Evolutionary conservation across 768 basidiomycete genomes (phyloP).

Genomic region (Kwoniella shandongensis): DNA sequence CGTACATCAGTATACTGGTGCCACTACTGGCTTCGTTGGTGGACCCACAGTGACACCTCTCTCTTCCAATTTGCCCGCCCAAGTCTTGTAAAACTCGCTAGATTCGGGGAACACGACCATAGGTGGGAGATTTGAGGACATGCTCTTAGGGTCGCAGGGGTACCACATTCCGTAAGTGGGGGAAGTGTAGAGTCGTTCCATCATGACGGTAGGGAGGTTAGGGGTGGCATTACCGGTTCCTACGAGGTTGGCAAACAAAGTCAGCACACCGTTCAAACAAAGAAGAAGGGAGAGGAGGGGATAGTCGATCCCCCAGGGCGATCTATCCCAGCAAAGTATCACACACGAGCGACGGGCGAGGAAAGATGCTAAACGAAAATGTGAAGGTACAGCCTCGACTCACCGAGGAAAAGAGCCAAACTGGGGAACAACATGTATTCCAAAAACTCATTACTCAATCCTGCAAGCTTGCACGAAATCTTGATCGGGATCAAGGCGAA

Average conservation of each 20-base stretch:
- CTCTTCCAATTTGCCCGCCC: slow-evolving; percentile 51
- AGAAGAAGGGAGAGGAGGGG: not conserved
- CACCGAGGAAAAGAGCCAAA: slow-evolving; percentile 52
- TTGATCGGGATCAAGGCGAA: slow-evolving; percentile 57
- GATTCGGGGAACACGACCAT: slow-evolving; percentile 57
- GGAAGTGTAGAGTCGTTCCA: slow-evolving; percentile 57
- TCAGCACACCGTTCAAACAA: no score
- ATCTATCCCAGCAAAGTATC: no score
- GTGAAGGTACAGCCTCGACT: slow-evolving; percentile 3
- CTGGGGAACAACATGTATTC: slow-evolving; percentile 54
- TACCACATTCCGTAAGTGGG: slow-evolving; percentile 58
- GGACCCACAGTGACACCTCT: slow-evolving; percentile 55
- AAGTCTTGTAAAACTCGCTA: slow-evolving; percentile 54
- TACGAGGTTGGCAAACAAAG: no score
- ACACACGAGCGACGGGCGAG: no score
- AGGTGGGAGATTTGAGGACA: slow-evolving; percentile 55
- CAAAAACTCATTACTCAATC: slow-evolving; percentile 55
- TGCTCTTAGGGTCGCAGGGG: slow-evolving; percentile 51
- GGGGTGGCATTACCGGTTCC: slow-evolving; percentile 57
- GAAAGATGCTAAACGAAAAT: not conserved
- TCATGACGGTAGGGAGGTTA: slow-evolving; percentile 55
- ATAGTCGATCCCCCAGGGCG: not conserved
- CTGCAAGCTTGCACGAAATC: slow-evolving; percentile 55
- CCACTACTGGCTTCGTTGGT: no score
- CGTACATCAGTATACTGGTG: no score